These are phyloP conservation scores for Gonapodya prolifera DNA, from an alignment of 192 early-diverging fungal species.

Conservation along the genomic window DNA sequence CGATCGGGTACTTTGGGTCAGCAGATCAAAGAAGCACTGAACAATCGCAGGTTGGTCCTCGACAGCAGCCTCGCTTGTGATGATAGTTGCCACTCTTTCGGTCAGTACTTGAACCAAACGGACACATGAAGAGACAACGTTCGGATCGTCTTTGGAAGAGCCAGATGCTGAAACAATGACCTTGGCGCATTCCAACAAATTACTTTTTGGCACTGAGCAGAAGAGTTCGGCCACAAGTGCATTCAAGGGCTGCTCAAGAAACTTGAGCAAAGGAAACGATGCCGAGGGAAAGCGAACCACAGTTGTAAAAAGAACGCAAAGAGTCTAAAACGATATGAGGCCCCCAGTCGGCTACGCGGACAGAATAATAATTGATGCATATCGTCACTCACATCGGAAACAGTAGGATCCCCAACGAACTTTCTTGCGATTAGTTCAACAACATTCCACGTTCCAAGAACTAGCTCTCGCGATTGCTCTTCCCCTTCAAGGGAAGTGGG, in stretches of 20 bases:
- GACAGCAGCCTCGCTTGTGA: constrained; percentile 14
- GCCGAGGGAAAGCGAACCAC: background rate
- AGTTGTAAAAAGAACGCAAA: background rate
- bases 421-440: background rate
- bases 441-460: background rate
- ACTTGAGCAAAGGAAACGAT: background rate
- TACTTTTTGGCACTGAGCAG: background rate
- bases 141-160: background rate
- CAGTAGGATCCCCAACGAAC: background rate
- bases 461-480: background rate
- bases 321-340: too few species aligned
- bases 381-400: background rate
- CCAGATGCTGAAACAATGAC: background rate
- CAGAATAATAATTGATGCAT: too few species aligned
- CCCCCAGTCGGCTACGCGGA: too few species aligned
- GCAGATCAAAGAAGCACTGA: constrained; percentile 16
- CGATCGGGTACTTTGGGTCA: constrained; percentile 6
- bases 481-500: too few species aligned
- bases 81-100: background rate
- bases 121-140: background rate
- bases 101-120: background rate
- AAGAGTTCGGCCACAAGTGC: background rate
- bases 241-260: background rate
- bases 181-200: background rate
- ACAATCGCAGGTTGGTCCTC: constrained; percentile 17